These are phyloP conservation scores for Rhodotorula toruloides DNA, from an alignment of 768 basidiomycete genomes.

Conservation along the genomic window DNA sequence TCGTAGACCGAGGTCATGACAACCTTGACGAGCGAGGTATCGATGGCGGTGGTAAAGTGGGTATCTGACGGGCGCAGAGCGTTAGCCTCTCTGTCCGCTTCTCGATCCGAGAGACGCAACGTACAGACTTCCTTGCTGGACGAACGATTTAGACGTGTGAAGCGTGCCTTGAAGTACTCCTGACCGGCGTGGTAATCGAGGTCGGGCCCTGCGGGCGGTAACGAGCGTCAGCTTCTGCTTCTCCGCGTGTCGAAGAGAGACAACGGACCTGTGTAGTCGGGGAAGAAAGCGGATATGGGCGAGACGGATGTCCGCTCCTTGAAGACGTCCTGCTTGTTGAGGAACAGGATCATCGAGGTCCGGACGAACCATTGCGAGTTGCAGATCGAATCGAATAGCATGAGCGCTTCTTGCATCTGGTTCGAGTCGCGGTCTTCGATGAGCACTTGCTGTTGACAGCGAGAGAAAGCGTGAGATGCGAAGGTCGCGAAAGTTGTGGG, in stretches of 20 bases:
- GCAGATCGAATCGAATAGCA: constrained; percentile 70
- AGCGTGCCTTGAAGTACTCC: constrained; percentile 68
- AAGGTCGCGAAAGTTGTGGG: no score
- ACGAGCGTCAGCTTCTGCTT: no score
- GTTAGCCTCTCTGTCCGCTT: neutral
- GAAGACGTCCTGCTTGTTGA: constrained; percentile 62
- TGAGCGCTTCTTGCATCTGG: constrained; percentile 71
- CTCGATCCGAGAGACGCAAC: neutral
- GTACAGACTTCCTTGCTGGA: constrained; percentile 49
- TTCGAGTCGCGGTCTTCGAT: constrained; percentile 51
- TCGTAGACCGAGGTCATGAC: constrained; percentile 38
- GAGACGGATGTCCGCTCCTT: constrained; percentile 61
- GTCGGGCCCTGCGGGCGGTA: constrained; percentile 53
- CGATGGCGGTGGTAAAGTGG: constrained; percentile 41
- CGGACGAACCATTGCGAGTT: constrained; percentile 68
- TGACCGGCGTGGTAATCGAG: constrained; percentile 82
- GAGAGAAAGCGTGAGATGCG: no score
- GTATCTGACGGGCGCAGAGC: neutral
- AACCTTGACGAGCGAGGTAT: constrained; percentile 40
- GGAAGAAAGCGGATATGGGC: constrained; percentile 50
- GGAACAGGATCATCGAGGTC: constrained; percentile 59
- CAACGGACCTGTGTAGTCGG: constrained; percentile 47
- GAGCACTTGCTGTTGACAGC: constrained; percentile 32
- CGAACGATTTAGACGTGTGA: constrained; percentile 86
- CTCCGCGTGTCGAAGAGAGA: neutral